These are phyloP conservation scores for Porpolomopsis calyptriformis DNA, from an alignment of 768 basidiomycete genomes.

Conservation along the genomic window DNA sequence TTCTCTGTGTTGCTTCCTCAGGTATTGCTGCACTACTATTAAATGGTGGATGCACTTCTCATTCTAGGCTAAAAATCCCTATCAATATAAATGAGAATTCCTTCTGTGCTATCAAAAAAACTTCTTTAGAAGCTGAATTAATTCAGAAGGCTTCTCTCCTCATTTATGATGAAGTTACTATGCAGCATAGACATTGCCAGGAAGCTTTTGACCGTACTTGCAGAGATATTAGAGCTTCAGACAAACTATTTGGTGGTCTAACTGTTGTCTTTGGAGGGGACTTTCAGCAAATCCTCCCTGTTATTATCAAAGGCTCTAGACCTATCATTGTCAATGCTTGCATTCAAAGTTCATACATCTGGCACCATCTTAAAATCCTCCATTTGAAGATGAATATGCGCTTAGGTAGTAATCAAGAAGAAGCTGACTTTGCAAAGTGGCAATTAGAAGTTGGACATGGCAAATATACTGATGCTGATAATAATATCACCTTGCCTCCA, in stretches of 20 bases:
- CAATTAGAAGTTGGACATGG: conserved; percentile 28
- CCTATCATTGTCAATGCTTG: conserved; percentile 28
- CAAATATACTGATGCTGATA: conserved; percentile 11
- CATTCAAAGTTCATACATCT: conserved; percentile 28
- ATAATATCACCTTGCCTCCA: conserved; percentile 17
- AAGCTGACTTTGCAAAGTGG: conserved; percentile 25
- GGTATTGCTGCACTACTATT: conserved; percentile 39
- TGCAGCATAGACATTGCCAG: conserved; percentile 24
- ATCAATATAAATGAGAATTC: conserved; percentile 19
- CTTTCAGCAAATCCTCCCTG: conserved; percentile 37
- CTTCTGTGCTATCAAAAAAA: conserved; percentile 25
- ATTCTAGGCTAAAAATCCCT: conserved; percentile 40
- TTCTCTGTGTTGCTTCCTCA: conserved; percentile 39
- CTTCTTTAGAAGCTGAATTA: conserved; percentile 20
- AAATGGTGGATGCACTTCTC: conserved; percentile 34
- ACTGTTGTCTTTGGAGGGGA: conserved; percentile 39
- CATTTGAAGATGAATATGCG: conserved; percentile 32
- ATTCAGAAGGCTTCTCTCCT: conserved; percentile 17
- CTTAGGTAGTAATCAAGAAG: conserved; percentile 20
- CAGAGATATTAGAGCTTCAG: conserved; percentile 20
- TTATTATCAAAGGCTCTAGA: conserved; percentile 26
- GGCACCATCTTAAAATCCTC: conserved; percentile 24
- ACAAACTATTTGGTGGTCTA: conserved; percentile 32
- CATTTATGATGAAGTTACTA: too few species aligned
- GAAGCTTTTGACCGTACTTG: conserved; percentile 32